These are phyloP conservation scores for Ulmus americana DNA, from an alignment of 331 rosid species.

Conservation along the genomic window DNA sequence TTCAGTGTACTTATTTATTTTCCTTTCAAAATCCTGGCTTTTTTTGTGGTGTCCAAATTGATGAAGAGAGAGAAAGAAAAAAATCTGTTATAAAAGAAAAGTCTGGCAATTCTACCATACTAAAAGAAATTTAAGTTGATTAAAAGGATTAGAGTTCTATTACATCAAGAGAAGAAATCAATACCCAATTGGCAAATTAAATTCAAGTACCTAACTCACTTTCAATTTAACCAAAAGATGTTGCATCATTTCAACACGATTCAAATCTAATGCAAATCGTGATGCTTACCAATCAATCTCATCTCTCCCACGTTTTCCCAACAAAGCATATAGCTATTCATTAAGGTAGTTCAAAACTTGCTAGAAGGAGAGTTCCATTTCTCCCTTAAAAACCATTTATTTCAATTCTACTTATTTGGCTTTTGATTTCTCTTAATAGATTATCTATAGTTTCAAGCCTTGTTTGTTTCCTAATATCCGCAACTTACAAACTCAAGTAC, in stretches of 20 bases:
- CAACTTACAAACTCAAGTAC: no score
- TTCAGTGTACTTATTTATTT: neutral
- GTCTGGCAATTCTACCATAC: neutral
- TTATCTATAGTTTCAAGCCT: no score
- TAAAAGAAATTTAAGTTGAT: neutral
- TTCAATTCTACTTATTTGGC: neutral
- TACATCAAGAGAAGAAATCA: constrained; percentile 2
- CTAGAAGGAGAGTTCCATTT: neutral
- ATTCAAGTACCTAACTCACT: neutral
- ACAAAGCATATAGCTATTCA: constrained; percentile 5
- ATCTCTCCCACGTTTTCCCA: neutral
- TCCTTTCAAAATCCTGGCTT: neutral
- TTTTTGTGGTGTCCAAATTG: neutral
- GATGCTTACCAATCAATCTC: constrained; percentile 8
- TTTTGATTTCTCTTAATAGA: no score
- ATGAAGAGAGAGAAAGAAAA: neutral
- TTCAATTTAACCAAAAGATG: constrained; percentile 3
- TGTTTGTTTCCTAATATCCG: no score
- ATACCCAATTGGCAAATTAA: neutral
- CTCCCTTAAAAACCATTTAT: neutral
- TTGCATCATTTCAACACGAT: neutral
- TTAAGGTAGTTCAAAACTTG: constrained; percentile 2
- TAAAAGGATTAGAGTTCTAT: neutral
- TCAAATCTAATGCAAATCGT: neutral
- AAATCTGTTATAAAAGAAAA: neutral